A percentile compares a stretch with the other conserved stretches of the same genome.
These are phyloP conservation scores for Centella asiatica DNA, from an alignment of 129 eudicot genomes.

Conservation along the genomic window DNA sequence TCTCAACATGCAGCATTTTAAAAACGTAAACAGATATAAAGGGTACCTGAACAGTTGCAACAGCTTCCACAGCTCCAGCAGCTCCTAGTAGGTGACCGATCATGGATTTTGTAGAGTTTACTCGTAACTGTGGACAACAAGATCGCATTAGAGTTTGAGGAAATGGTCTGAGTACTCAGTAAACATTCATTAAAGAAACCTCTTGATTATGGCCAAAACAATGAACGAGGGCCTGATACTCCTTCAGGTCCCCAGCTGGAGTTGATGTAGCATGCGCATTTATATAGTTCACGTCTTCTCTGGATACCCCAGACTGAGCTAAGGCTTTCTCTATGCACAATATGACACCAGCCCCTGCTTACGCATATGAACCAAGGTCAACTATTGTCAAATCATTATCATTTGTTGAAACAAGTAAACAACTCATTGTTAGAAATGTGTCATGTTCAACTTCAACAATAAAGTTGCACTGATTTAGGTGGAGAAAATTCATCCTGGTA, in stretches of 20 bases:
- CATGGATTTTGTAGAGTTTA: constrained; percentile 96
- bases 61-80: constrained; percentile 99
- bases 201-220: constrained; percentile 89
- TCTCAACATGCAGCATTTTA: background rate
- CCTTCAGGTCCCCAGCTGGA: constrained; percentile 88
- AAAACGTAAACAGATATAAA: background rate
- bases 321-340: constrained; percentile 92
- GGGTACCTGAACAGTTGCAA: constrained; percentile 87
- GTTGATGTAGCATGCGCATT: constrained; percentile 99
- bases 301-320: constrained; percentile 74
- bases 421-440: no score
- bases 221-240: constrained; percentile 71
- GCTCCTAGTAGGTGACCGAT: constrained; percentile 95
- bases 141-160: background rate
- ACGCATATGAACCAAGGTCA: background rate
- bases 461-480: background rate
- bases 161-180: background rate
- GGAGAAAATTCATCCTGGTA: background rate
- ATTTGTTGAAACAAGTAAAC: no score
- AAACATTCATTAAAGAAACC: constrained; percentile 26
- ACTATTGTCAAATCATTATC: no score
- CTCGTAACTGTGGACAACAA: constrained; percentile 51
- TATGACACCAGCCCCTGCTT: constrained; percentile 71
- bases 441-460: background rate
- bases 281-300: constrained; percentile 92